Conservation (phyloP, 257 asterid genomes). For the Craterostigma plantagineum region DNA sequence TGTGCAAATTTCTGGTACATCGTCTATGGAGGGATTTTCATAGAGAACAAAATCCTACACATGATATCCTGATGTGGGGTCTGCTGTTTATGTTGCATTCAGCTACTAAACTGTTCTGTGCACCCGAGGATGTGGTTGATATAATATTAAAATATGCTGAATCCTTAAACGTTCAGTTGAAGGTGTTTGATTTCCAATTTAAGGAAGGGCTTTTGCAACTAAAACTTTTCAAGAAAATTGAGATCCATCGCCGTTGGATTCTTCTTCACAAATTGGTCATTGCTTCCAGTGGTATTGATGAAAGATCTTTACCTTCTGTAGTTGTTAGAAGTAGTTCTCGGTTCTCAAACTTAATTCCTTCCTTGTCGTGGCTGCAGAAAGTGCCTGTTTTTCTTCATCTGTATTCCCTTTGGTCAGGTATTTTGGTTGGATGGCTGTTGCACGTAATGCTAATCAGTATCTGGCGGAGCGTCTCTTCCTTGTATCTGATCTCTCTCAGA, state of each 20-base stretch:
- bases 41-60: conserved; percentile 44
- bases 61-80: conserved; percentile 80
- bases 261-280: conserved; percentile 68
- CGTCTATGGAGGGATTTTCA: conserved; percentile 39
- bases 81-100: conserved; percentile 80
- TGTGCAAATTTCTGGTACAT: conserved; percentile 51
- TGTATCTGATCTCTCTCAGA: conserved; percentile 63
- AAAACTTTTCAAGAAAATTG: conserved; percentile 36
- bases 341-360: conserved; percentile 73
- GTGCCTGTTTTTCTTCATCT: conserved; percentile 60
- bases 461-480: conserved; percentile 77
- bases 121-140: conserved; percentile 67
- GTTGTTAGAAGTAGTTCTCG: conserved; percentile 43
- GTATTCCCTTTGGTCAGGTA: conserved; percentile 65
- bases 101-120: conserved; percentile 61
- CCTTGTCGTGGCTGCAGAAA: conserved; percentile 66
- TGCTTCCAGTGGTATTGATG: conserved; percentile 85
- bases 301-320: conserved; percentile 30
- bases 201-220: conserved; percentile 44
- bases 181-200: conserved; percentile 27
- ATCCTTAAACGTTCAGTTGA: conserved; percentile 37
- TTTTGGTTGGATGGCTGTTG: conserved; percentile 93
- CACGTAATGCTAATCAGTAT: conserved; percentile 75
- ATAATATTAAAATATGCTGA: conserved; percentile 57
- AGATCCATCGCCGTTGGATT: conserved; percentile 54